Base-by-base conservation (phyloP, 2,329 filamentous ascomycete species). In the Ascochyta clinopodiicola region DNA sequence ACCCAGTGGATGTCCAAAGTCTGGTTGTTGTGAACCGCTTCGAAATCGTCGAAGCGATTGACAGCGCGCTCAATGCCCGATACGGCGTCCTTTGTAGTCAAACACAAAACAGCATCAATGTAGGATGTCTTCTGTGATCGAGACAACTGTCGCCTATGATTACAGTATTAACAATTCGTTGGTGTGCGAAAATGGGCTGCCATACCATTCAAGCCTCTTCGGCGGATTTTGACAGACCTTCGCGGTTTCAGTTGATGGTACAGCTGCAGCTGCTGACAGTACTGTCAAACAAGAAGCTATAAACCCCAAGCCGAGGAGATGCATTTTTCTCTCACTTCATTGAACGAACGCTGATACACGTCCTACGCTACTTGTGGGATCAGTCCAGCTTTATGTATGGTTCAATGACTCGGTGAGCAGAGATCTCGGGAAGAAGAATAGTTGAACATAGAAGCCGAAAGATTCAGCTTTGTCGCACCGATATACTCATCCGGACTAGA, bases 21-120 rank as follows among this genome's bases (percentile, higher is more conserved):
- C 24, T 68, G 66, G 10, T n/a, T 57, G n/a, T 44, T 51, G 35
- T 72, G 67, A 1, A 69, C 58, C 13, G 66, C 67, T 2, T 62
- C 52, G 34, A 62, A 56, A 37, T 70, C 67, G 29, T 70, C 67
- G 22, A 61, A 70, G 2, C 67, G 67, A 42, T 69, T 64, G 1
- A 61, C 17, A 2, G 61, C 40, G 1, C 51, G 59, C 0, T 39
- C 13, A 17, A 68, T 53, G 3, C 61, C 62, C 0, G 66, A 66
- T 8, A 35, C 62, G 1, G 64, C 57, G 2, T 44, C 31, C 34
- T 58, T 64, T 7, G 43, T 59, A 4, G 60, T 57, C 36, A 71
- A 31, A 45, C 67, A 71, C 6, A 68, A 43, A 3, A 70, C 64
- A 2, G 68, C 66, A 9, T 64, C 51, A 17, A 70, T 60, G 34